Conservation (phyloP, 179 eudicot genomes). For the Gypsophila paniculata region DNA sequence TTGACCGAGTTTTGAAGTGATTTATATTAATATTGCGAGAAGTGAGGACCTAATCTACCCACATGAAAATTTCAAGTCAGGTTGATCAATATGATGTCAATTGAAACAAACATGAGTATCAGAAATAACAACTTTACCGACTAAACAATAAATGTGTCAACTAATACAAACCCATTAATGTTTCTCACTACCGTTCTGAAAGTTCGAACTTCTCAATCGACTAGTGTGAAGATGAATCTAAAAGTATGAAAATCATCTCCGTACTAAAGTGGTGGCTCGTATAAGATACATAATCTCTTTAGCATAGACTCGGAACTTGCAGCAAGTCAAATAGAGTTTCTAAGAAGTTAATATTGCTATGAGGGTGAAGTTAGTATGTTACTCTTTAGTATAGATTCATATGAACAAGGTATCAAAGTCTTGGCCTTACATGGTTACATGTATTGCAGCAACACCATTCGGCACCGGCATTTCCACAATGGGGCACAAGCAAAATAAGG, state of each 20-base stretch:
- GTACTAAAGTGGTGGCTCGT: not conserved
- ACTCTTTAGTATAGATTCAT: not conserved
- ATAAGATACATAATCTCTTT: not conserved
- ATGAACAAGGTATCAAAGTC: slow-evolving; percentile 8
- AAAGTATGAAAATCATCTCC: not conserved
- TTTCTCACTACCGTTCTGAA: no score
- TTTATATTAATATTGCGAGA: no score
- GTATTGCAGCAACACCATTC: not conserved
- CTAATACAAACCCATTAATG: no score
- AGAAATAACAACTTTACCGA: no score
- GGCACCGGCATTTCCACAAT: not conserved
- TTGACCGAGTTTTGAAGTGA: no score
- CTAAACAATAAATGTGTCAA: no score
- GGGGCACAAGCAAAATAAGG: slow-evolving; percentile 5
- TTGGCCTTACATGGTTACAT: not conserved
- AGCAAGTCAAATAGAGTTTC: not conserved
- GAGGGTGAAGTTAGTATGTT: not conserved
- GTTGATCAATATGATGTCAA: no score
- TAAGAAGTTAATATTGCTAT: not conserved
- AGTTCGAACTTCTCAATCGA: no score
- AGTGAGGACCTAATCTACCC: no score
- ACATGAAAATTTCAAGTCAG: no score
- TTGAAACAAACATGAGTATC: no score
- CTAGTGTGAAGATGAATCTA: not conserved
- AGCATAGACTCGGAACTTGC: no score